phyloP scores from a whole-genome alignment of 148 eudicot genomes.

The Camellia sinensis region DNA sequence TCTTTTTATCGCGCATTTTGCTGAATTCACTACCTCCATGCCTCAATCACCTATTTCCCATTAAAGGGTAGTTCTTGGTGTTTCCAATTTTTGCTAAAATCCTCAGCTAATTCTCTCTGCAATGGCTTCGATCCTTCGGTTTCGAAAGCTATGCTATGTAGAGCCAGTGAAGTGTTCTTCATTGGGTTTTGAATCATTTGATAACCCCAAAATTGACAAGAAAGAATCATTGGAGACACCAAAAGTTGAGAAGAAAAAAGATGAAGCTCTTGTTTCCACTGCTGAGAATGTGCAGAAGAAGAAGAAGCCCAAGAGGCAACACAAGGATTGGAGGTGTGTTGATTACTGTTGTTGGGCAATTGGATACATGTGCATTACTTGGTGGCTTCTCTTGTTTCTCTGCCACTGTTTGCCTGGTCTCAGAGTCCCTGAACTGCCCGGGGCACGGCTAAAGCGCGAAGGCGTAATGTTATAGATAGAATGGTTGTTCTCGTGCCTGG shows the following conservation, averaged over 20 bases:
- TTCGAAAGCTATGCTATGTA: slow-evolving; percentile 36
- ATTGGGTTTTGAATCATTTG: slow-evolving; percentile 16
- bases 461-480: too few relatives aligned
- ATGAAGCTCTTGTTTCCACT: background rate
- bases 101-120: background rate
- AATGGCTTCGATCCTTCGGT: slow-evolving; percentile 47
- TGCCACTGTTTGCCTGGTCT: slow-evolving; percentile 36
- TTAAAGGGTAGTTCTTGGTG: slow-evolving; percentile 1
- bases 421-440: slow-evolving; percentile 47
- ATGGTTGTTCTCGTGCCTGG: slow-evolving; percentile 66
- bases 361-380: slow-evolving; percentile 43
- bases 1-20: background rate
- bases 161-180: slow-evolving; percentile 26
- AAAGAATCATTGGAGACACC: slow-evolving; percentile 11
- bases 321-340: slow-evolving; percentile 37
- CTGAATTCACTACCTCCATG: slow-evolving; percentile 3
- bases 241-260: slow-evolving; percentile 15
- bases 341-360: slow-evolving; percentile 47
- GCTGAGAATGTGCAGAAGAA: slow-evolving; percentile 10
- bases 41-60: background rate
- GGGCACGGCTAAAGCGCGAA: slow-evolving; percentile 43
- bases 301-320: slow-evolving; percentile 12
- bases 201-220: slow-evolving; percentile 16
- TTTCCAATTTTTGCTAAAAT: background rate
- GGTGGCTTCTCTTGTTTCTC: slow-evolving; percentile 50